Base-by-base conservation (phyloP, 2,329 filamentous ascomycete genomes). In the Tolypocladium pustulatum region DNA sequence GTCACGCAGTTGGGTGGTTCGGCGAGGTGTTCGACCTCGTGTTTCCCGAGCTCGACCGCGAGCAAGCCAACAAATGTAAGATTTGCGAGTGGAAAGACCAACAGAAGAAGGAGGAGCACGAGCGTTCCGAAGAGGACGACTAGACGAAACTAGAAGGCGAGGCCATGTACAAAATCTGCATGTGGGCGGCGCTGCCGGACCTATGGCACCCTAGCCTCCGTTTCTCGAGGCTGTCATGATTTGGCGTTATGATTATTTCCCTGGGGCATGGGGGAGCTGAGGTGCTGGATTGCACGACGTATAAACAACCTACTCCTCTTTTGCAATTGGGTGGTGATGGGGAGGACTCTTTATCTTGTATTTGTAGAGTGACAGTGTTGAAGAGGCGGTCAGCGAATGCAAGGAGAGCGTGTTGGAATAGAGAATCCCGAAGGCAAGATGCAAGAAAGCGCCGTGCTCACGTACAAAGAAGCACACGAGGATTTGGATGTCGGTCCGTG, bases 1-100 rank as follows among this genome's bases (percentile, higher is more conserved):
- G 95, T 68, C 89, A 88, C 65, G 88, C 94, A 0, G 93, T 93
- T 22, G 86, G 83, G 68, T 99, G 94, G 94, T 99, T 97, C 78
- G 82, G 82, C 8, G 91, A 99, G 65, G 90, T 99, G 56, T 97
- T 97, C 72, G 83, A 93, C 62, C 81, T 96, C 61, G 86, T 97
- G 65, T 99, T 99, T 78, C 86, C 90, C 41, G 79, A 88, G 63
- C 74, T 97, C 22, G 89, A 97, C 74, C 80, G 77, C 61, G 81
- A 87, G 49, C 75, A 83, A 61, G 91, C 88, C 61, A 94, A 89
- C 72, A 82, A 80, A 63, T 94, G 90, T 85, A 87, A 87, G 69
- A 75, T 79, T 54, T 75, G 74, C 67, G 78, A 81, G 65, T 76
- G 73, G 75, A 81, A 84, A 64, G 78, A 81, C 66, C 68, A 76